Evolutionary conservation across 257 asterid genomes (phyloP), one percentile per base, ranked within the genome.

Genomic region (Eucommia ulmoides): DNA sequence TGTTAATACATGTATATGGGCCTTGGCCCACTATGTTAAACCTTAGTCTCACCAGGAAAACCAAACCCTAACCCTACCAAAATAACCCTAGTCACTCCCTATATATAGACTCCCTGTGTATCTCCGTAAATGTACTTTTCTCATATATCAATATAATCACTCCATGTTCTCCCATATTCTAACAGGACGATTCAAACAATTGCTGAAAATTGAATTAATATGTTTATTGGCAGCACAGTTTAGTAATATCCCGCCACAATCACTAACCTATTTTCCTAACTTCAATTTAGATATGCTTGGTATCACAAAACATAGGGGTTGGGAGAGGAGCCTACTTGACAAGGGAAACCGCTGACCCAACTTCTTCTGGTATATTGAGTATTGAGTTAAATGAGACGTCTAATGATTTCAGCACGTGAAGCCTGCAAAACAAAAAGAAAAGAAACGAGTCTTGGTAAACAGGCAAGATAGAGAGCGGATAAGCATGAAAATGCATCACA

Each of bases 341-440:
- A 62, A 91, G 77, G 50, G 96, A 67, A 56, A 72, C 68, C 2
- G 74, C 93, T 14, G 86, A 69, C 24, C 96, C 96, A 20, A 91
- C 80, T 67, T 81, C 94, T 55, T 74, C 80, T 14, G 98, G 98
- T 33, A 91, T 69, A 41, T 60, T 74, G 69, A 24, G 61, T 23
- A 91, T 69, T 25, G 66, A 72, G 62, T 91, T 91, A 69, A 61
- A 74, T 1, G 98, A 83, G 56, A 86, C 75, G 48, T 85, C 96
- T 45, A 89, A 46, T 7, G 84, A 78, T 58, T 85, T 89, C 23
- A 89, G 88, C 81, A 69, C 46, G 24, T 71, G 82, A 64, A 91
- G 80, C 83, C 98, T 91, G 80, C 35, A 33, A 63, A 56, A 60
- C 38, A 45, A 35, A 23, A 60, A 44, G 45, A 58, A 54, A 38